Percentiles rank a stretch among this genome's conserved stretches.
phyloP scores from a whole-genome alignment of 2,329 filamentous ascomycete genomes.

The Claviceps africana region DNA sequence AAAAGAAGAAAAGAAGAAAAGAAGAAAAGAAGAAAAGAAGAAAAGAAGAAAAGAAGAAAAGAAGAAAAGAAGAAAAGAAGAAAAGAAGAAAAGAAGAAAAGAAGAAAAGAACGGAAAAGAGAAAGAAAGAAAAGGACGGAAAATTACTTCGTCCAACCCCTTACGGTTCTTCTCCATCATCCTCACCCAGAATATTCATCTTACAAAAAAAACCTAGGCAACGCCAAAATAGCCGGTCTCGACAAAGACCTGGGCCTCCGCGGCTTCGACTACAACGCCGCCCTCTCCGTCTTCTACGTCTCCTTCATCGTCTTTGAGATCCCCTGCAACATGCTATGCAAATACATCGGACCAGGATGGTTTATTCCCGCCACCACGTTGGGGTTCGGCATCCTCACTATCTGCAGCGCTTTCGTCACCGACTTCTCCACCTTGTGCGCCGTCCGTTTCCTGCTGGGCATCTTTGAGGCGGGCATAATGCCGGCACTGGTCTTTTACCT shows the following conservation, averaged over 20 bases:
- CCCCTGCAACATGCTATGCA: conserved; percentile 47
- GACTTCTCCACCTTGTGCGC: conserved; percentile 31
- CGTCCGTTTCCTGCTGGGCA: conserved; percentile 45
- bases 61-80: no score
- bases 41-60: no score
- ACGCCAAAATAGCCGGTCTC: conserved; percentile 43
- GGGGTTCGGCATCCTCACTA: conserved; percentile 42
- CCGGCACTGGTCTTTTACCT: conserved; percentile 54
- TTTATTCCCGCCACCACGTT: conserved; percentile 45
- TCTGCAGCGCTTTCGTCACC: conserved; percentile 48
- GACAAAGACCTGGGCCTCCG: conserved; percentile 37
- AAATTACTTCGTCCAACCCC: no score
- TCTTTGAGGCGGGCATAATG: conserved; percentile 52
- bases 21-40: no score
- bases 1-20: no score
- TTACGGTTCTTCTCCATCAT: background rate
- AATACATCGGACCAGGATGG: conserved; percentile 50
- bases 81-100: no score
- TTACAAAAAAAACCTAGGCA: conserved; percentile 24
- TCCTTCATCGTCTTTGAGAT: conserved; percentile 54
- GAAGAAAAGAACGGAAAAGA: no score
- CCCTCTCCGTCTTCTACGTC: conserved; percentile 50
- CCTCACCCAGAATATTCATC: background rate
- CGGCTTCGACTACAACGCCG: conserved; percentile 47
- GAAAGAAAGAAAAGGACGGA: no score